Base-by-base conservation (phyloP, 805 yeast genomes). In the Saccharomycopsis capsularis region DNA sequence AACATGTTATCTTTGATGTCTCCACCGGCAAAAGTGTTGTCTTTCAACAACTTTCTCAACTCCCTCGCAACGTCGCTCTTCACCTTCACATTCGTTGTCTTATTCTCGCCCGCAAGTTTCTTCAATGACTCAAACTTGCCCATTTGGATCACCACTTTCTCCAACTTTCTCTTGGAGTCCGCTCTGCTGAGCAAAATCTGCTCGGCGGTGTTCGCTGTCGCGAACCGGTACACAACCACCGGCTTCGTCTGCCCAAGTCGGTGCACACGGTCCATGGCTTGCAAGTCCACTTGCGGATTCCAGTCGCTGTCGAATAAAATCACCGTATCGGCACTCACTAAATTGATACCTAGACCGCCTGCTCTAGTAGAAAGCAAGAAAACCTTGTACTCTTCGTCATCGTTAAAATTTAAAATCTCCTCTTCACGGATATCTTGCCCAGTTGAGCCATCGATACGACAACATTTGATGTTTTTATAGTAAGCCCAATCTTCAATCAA, bases 211-310 rank as follows among this genome's bases (percentile, higher is more conserved):
- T 85, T 79, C 35, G 78, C 75, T 7, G 86, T 75, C 16, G 89
- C 81, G 22, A 93, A 71, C 53, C 98, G 73, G 61, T 82, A 87
- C 1, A 91, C 76, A 21, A 86, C 71, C 3, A 90, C 95, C 1
- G 96, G 96, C 47, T 76, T 79, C 1, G 69, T 73, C 63, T 91
- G 99, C 0, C 98, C 98, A 47, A 93, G 87, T 60, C 99, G 71
- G 62, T 91, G 98, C 11, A 85, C 95, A 47, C 99, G 73, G 59
- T 90, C 98, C 79, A 91, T 91, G 0, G 98, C 98, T 63, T 91
- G 99, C 44, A 89, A 68, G 65, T 91, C 98, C 54, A 88, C 95
- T 60, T 91, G 97, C 0, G 98, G 99, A 59, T 91, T 91, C 96
- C 97, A 91, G 61, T 91, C 99, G 49, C 88, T 84, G 60, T 91